These are phyloP conservation scores for Periconia sp. DNA, from an alignment of 2,329 filamentous ascomycete species.

Conservation along the genomic window DNA sequence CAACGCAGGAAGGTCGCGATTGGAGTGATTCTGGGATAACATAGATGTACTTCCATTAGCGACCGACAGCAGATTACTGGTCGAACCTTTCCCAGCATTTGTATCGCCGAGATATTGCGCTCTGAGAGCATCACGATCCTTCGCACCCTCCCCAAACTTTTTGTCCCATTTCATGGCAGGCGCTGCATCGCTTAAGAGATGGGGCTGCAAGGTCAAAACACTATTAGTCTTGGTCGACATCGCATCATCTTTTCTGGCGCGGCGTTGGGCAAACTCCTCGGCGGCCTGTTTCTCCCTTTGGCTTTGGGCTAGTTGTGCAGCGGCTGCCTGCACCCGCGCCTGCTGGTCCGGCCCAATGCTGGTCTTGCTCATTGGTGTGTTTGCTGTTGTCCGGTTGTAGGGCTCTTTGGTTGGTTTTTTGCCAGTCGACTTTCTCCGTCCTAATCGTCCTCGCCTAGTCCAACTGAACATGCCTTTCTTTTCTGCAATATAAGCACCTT, in stretches of 20 bases:
- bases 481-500: slow-evolving; percentile 87
- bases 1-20: slow-evolving; percentile 47
- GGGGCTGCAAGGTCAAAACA: slow-evolving; percentile 82
- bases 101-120: slow-evolving; percentile 80
- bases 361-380: slow-evolving; percentile 68
- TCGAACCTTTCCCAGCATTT: slow-evolving; percentile 69
- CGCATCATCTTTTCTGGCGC: slow-evolving; percentile 57
- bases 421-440: slow-evolving; percentile 55
- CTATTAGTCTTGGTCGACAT: slow-evolving; percentile 77
- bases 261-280: slow-evolving; percentile 55
- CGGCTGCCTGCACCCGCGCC: slow-evolving; percentile 88
- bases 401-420: slow-evolving; percentile 53
- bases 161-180: slow-evolving; percentile 97
- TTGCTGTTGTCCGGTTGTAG: slow-evolving; percentile 53
- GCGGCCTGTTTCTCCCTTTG: slow-evolving; percentile 61
- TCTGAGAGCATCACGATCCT: slow-evolving; percentile 83
- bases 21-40: slow-evolving; percentile 26
- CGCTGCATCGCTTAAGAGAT: slow-evolving; percentile 82
- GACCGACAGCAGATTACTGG: slow-evolving; percentile 45
- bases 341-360: slow-evolving; percentile 91
- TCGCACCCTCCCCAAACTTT: slow-evolving; percentile 88
- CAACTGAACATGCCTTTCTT: slow-evolving; percentile 95
- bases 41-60: slow-evolving; percentile 36
- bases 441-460: slow-evolving; percentile 67
- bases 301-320: slow-evolving; percentile 75